A percentile compares a stretch with the other conserved stretches of the same genome.
phyloP scores from a whole-genome alignment of 2,329 filamentous ascomycete genomes.

The Pseudopyricularia javanii region DNA sequence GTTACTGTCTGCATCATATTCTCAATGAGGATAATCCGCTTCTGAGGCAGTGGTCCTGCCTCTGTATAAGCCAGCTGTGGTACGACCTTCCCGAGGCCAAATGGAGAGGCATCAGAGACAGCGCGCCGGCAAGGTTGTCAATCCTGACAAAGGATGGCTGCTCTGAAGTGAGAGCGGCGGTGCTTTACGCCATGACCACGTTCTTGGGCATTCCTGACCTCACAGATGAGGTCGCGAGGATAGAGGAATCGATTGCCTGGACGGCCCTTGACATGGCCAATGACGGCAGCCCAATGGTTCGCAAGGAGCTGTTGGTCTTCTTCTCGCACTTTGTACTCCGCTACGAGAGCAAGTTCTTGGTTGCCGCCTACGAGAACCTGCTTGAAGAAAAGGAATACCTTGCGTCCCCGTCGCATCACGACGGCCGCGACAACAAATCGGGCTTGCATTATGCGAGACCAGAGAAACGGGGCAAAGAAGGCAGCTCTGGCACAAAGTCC shows the following conservation, averaged over 20 bases:
- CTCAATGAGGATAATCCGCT: conserved; percentile 78
- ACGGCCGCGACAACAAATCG: conserved; percentile 47
- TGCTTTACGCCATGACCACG: conserved; percentile 85
- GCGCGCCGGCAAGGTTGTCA: conserved; percentile 70
- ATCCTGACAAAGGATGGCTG: conserved; percentile 73
- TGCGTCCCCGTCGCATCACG: conserved; percentile 38
- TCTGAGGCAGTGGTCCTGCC: conserved; percentile 85
- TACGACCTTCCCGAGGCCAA: conserved; percentile 83
- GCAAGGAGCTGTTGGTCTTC: conserved; percentile 87
- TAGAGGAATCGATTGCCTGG: conserved; percentile 83
- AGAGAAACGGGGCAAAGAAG: conserved; percentile 43
- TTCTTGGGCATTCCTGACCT: conserved; percentile 90
- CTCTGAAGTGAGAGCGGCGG: conserved; percentile 84
- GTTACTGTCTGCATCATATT: conserved; percentile 73
- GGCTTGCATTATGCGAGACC: conserved; percentile 48
- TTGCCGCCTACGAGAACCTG: conserved; percentile 84
- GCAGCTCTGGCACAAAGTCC: conserved; percentile 41
- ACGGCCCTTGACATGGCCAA: conserved; percentile 84
- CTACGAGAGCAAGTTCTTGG: conserved; percentile 85
- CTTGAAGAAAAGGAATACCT: conserved; percentile 68
- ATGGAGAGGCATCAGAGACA: conserved; percentile 85
- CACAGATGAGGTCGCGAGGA: conserved; percentile 79
- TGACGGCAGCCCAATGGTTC: conserved; percentile 87
- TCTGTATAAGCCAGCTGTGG: conserved; percentile 94
- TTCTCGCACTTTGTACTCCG: conserved; percentile 82